Evolutionary conservation across 108 stramenopile genomes (phyloP).

Genomic region (Nitzschia sp.): DNA sequence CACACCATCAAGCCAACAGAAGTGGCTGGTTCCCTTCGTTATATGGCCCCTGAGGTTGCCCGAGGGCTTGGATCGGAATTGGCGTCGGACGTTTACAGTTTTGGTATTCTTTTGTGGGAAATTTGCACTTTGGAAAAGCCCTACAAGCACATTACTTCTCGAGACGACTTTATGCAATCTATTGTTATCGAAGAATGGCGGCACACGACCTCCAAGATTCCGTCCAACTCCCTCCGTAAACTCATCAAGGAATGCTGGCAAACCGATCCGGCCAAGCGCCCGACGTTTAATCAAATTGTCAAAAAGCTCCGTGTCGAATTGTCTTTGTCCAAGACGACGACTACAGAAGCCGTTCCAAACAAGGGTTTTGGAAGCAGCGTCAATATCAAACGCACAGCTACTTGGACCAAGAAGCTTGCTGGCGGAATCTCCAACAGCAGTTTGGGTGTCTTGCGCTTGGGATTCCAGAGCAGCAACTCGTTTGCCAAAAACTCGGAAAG

Average conservation of each 20-base stretch:
- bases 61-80: conserved; percentile 37
- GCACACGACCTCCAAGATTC: conserved; percentile 33
- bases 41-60: conserved; percentile 74
- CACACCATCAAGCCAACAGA: conserved; percentile 28
- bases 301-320: conserved; percentile 30
- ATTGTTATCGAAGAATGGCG: conserved; percentile 43
- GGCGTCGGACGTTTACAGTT: conserved; percentile 61
- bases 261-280: conserved; percentile 31
- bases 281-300: conserved; percentile 44
- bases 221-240: conserved; percentile 33
- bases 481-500: not conserved
- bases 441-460: conserved; percentile 5
- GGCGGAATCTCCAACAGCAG: not conserved
- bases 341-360: not conserved
- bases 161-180: conserved; percentile 37
- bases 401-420: conserved; percentile 13
- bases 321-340: conserved; percentile 4
- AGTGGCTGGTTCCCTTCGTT: conserved; percentile 58
- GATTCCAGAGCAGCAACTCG: conserved; percentile 13
- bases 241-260: conserved; percentile 53
- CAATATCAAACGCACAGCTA: conserved; percentile 19
- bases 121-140: conserved; percentile 47
- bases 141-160: conserved; percentile 38
- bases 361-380: conserved; percentile 23
- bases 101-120: conserved; percentile 58